Percentiles rank a stretch among this genome's conserved stretches.
These are phyloP conservation scores for Vitis hybrid DNA, from an alignment of 177 flowering plant genomes.

Conservation along the genomic window DNA sequence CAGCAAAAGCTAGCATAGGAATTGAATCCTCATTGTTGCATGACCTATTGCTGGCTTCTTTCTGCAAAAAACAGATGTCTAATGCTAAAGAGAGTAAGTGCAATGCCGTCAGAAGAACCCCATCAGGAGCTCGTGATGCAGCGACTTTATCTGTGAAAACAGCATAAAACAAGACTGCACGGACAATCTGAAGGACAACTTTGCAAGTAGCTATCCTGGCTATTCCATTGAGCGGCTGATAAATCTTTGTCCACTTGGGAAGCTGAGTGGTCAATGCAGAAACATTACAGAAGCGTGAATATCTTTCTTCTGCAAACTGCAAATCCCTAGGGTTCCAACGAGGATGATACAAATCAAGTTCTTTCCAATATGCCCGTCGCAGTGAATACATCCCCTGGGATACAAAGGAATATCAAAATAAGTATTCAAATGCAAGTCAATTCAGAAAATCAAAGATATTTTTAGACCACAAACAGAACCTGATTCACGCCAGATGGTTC, in stretches of 20 bases:
- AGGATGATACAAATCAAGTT: conserved; percentile 88
- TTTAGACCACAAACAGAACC: conserved; percentile 41
- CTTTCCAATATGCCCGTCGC: conserved; percentile 70
- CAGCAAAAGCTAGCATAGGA: conserved; percentile 65
- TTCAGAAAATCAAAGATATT: neutral
- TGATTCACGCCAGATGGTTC: conserved; percentile 91
- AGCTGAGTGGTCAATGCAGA: conserved; percentile 76
- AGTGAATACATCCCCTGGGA: conserved; percentile 86
- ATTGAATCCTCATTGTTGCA: conserved; percentile 29
- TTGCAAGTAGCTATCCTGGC: conserved; percentile 74
- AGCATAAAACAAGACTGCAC: conserved; percentile 77
- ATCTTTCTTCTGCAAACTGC: conserved; percentile 95
- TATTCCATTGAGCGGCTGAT: conserved; percentile 65
- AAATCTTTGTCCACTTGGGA: conserved; percentile 83
- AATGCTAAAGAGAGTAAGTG: conserved; percentile 83
- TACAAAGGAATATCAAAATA: conserved; percentile 2
- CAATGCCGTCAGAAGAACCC: conserved; percentile 70
- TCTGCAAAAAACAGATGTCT: conserved; percentile 62
- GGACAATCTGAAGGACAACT: conserved; percentile 56
- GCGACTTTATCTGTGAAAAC: conserved; percentile 45
- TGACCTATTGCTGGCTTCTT: conserved; percentile 26
- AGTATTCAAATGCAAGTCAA: neutral
- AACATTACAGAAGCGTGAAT: conserved; percentile 64
- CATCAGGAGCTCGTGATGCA: conserved; percentile 82
- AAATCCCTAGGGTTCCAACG: conserved; percentile 87